Evolutionary conservation across 169 alveolate species (phyloP), one percentile per base, ranked within the genome.

Genomic region (Plasmodium vivax): DNA sequence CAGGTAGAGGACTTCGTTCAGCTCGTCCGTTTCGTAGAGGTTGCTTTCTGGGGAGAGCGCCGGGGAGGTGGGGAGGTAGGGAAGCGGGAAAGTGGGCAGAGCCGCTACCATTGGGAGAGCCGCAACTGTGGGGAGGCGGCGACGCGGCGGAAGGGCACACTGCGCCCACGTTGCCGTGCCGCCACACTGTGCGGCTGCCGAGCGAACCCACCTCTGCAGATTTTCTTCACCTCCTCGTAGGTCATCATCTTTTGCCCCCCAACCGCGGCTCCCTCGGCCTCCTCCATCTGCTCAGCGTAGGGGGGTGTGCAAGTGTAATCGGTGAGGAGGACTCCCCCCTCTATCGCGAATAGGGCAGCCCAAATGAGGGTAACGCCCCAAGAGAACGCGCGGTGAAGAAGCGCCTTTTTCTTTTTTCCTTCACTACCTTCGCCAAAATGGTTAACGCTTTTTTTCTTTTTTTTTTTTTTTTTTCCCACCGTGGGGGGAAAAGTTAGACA

Each of bases 1-100:
- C n/a, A 98, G 95, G 93, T 97, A 98, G 19, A 98, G 97, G 75
- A 97, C 97, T 82, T 98, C 99, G 92, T 98, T 98, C 72, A 98
- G 96, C 62, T 97, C 98, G 75, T 98, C 98, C 3, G 99, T 97
- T 79, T 97, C 94, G 85, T 98, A 98, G 6, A 92, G 84, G 47
- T 98, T 93, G 94, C 98, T 54, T 95, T 88, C 96, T 85, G 68
- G 23, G 43, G 68, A 30, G 8, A 23, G 27, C 27, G 27, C 0
- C 0, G 27, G 27, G 27, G 27, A 23, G 27, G 27, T 0, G 27
- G 27, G 27, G 27, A 23, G 0, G 73, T 0, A 32, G 12, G 32
- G 73, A 56, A 0, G 73, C 8, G 73, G 73, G 12, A 56, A 23
- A 23, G 27, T 23, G 27, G 27, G 27, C 0, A 23, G 27, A 23